phyloP scores from a whole-genome alignment of 208 protist genomes.

The Leishmania gerbilli region DNA sequence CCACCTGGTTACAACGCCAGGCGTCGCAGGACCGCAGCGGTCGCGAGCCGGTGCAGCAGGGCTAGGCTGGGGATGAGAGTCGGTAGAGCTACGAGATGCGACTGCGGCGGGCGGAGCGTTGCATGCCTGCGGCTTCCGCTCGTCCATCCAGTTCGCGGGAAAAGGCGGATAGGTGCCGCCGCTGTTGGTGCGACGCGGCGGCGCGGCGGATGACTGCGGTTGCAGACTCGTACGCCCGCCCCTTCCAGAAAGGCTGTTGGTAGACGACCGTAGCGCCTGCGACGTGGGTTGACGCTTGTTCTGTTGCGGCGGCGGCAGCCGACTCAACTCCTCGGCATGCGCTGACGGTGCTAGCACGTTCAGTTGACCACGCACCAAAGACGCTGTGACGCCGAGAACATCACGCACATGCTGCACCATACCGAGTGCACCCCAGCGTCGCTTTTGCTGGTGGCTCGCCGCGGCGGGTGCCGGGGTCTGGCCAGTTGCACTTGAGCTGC shows the following conservation, averaged over 20 bases:
- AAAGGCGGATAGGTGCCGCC: not conserved
- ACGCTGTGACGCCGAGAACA: constrained; percentile 63
- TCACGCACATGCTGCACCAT: constrained; percentile 62
- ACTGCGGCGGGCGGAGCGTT: not conserved
- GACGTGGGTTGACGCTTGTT: not conserved
- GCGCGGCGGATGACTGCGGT: not conserved
- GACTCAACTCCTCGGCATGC: not conserved
- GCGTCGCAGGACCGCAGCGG: not conserved
- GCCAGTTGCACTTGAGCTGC: not conserved
- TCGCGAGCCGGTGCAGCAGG: not conserved
- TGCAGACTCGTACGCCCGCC: not conserved
- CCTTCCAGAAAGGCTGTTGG: not conserved
- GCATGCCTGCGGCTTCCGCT: not conserved
- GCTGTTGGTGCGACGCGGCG: not conserved
- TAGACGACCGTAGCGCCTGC: not conserved
- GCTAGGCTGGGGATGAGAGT: not conserved
- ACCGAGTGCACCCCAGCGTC: constrained; percentile 28
- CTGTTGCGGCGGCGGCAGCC: constrained; percentile 11
- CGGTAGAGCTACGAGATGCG: not conserved
- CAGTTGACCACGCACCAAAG: constrained; percentile 56
- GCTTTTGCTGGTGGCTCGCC: not conserved
- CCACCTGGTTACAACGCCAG: not conserved
- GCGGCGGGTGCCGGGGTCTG: not conserved
- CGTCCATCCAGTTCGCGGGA: not conserved
- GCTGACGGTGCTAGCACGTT: constrained; percentile 38